Base-by-base conservation (phyloP, 169 alveolate genomes). In the Amoebophrya sp. region DNA sequence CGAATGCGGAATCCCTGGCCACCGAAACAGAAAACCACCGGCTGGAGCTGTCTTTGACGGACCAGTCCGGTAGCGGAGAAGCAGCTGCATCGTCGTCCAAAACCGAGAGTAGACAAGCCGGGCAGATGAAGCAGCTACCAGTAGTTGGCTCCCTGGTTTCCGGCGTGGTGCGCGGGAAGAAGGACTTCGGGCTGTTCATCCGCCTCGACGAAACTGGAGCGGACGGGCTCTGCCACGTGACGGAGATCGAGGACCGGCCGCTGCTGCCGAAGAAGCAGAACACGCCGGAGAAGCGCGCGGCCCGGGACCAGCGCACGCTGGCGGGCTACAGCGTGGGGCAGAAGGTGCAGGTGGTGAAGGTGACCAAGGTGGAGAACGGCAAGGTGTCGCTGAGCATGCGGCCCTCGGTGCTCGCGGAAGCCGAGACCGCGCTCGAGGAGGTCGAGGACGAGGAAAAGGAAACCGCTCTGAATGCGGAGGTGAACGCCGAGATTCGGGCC, bases 191-290 rank as follows among this genome's bases (percentile, higher is more conserved):
- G 29, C 35, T 66, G 35, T 66, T 66, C 83, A 66, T 66, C 83
- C 38, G 39, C 35, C 35, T 66, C 38, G 35, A 18, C 83, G 10
- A 66, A n/a, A 12, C 1, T 2, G 35, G 2, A 2, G 83, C 35
- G 83, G 83, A 66, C 83, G 83, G 83, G 35, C 35, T 66, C 32
- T 66, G 83, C 35, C 83, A 66, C 83, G 83, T 66, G 83, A 66
- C 32, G 32, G 83, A 66, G 83, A 66, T 66, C 83, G 83, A 66
- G 35, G 83, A 66, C 35, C 83, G 83, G 39, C 32, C 29, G 35
- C 83, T 25, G 35, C 83, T 66, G 83, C 18, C 83, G 83, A 66
- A 66, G 83, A 66, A 66, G 83, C 1, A 66, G 83, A 66, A 66
- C 83, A 66, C 83, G 32, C 83, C 83, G 35, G 83, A 66, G 83